These are phyloP conservation scores for Apostasia ramifera DNA, from an alignment of 106 monocot species.

Conservation along the genomic window DNA sequence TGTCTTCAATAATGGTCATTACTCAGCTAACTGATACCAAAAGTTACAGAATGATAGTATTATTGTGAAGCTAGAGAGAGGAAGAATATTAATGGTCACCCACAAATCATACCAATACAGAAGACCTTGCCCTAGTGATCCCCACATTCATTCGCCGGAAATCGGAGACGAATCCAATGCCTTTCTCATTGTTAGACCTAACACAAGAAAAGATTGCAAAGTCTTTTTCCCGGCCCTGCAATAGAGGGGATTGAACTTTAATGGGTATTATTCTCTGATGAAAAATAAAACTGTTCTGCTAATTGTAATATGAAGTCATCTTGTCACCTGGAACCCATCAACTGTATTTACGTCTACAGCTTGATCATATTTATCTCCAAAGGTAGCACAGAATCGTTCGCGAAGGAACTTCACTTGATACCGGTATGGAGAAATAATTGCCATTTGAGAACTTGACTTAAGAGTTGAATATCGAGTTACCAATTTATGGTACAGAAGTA, in stretches of 20 bases:
- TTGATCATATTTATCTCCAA: conserved; percentile 65
- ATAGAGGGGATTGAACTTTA: not conserved
- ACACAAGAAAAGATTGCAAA: conserved; percentile 97
- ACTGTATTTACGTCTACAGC: conserved; percentile 88
- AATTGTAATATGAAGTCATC: not conserved
- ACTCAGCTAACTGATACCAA: too few species aligned
- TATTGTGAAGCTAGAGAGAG: not conserved
- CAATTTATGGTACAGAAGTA: conserved; percentile 63
- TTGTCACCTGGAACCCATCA: conserved; percentile 90
- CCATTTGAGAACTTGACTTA: conserved; percentile 59
- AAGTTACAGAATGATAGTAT: not conserved
- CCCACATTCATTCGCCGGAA: conserved; percentile 95
- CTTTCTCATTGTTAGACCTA: conserved; percentile 55
- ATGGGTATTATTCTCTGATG: too few species aligned
- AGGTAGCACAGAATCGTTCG: conserved; percentile 51
- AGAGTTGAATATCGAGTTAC: conserved; percentile 50
- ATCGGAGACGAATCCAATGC: conserved; percentile 92
- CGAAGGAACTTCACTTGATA: conserved; percentile 78
- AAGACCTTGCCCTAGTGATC: conserved; percentile 86
- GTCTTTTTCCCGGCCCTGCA: conserved; percentile 87
- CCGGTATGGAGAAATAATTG: conserved; percentile 82
- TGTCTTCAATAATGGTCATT: too few species aligned
- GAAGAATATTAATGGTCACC: not conserved
- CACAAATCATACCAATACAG: conserved; percentile 54
- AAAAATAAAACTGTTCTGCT: too few species aligned